These are phyloP conservation scores for Phytophthora pistaciae DNA, from an alignment of 352 stramenopile species.

Conservation along the genomic window DNA sequence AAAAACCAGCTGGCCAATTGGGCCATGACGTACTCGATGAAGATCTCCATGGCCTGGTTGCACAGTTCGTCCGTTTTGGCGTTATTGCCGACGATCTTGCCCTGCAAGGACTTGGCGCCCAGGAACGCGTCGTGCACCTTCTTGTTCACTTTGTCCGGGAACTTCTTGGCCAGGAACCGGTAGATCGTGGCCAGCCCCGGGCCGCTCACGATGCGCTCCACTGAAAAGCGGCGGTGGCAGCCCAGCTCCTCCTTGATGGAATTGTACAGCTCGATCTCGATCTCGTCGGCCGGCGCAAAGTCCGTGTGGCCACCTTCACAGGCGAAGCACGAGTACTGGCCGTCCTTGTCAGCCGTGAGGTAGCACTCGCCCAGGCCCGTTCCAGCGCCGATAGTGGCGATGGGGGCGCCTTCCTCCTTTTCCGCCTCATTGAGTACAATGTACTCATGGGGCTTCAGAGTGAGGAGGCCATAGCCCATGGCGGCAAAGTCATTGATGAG, in stretches of 20 bases:
- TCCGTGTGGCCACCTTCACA: constrained; percentile 97
- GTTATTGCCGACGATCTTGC: constrained; percentile 90
- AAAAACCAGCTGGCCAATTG: background rate
- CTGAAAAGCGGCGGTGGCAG: constrained; percentile 90
- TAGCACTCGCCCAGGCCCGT: constrained; percentile 98
- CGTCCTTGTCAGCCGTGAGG: constrained; percentile 89
- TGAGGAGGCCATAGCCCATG: constrained; percentile 97
- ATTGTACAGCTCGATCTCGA: constrained; percentile 91
- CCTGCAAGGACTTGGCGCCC: constrained; percentile 70
- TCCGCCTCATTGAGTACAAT: constrained; percentile 89
- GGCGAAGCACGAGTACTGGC: constrained; percentile 93
- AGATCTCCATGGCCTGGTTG: constrained; percentile 94
- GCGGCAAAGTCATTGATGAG: constrained; percentile 98
- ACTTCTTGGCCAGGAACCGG: constrained; percentile 95
- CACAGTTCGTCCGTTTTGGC: constrained; percentile 86
- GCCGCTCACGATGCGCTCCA: constrained; percentile 97
- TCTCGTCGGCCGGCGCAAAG: constrained; percentile 91
- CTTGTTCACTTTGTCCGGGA: constrained; percentile 86
- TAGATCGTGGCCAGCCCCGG: constrained; percentile 96
- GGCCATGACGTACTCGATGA: constrained; percentile 82
- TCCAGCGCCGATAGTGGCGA: constrained; percentile 96
- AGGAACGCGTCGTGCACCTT: constrained; percentile 79
- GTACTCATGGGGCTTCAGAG: constrained; percentile 94
- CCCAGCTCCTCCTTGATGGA: constrained; percentile 88
- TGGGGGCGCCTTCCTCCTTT: constrained; percentile 83